These are phyloP conservation scores for Halenospora varia DNA, from an alignment of 495 filamentous ascomycete genomes.

Conservation along the genomic window DNA sequence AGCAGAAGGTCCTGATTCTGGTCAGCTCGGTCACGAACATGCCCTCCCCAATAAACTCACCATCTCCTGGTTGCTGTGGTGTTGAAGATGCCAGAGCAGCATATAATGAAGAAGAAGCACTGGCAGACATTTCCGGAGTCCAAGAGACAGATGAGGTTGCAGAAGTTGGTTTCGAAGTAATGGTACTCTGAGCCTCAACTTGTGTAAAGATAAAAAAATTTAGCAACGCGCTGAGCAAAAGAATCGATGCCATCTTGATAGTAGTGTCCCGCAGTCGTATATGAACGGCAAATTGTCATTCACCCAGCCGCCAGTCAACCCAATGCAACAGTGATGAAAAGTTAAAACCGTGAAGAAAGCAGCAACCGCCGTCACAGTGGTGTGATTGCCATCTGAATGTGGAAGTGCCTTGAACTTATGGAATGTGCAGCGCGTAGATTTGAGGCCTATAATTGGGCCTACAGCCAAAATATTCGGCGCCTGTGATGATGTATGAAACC, in stretches of 20 bases:
- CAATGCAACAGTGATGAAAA: constrained; percentile 11
- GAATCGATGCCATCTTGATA: constrained; percentile 14
- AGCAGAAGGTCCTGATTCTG: constrained; percentile 10
- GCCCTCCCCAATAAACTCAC: too few relatives aligned
- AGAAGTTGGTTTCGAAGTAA: not conserved
- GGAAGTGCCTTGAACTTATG: constrained; percentile 14
- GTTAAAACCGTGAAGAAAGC: constrained; percentile 1
- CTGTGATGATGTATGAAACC: constrained; percentile 15
- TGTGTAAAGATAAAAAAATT: constrained; percentile 10
- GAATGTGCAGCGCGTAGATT: constrained; percentile 17
- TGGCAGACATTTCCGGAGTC: constrained; percentile 26
- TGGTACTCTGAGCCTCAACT: constrained; percentile 16
- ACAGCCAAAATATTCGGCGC: not conserved
- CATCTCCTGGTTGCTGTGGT: constrained; percentile 21
- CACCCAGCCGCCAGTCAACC: constrained; percentile 5
- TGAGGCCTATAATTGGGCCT: constrained; percentile 20
- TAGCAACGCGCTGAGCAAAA: constrained; percentile 22
- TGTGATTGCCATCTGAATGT: constrained; percentile 7
- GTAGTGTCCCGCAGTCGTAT: constrained; percentile 4
- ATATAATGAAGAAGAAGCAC: constrained; percentile 19
- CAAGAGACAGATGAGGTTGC: constrained; percentile 9
- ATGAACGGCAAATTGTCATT: constrained; percentile 8
- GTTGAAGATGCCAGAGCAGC: constrained; percentile 18
- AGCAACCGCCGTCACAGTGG: not conserved
- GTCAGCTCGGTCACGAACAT: not conserved